phyloP scores from a whole-genome alignment of 1,139 yeast species.

The Geotrichum histeridarum region DNA sequence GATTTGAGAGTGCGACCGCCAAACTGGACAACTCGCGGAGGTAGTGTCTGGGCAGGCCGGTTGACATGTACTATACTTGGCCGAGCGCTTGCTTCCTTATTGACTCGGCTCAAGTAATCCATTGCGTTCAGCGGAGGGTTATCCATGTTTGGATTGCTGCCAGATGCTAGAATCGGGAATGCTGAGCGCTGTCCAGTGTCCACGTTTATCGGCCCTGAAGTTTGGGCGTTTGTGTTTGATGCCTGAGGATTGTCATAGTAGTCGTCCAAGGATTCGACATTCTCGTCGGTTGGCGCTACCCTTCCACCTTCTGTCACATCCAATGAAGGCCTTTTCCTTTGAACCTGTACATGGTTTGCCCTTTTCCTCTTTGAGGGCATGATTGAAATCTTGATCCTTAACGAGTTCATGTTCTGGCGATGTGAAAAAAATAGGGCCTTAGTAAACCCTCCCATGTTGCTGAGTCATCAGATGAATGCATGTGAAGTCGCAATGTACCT shows the following conservation, averaged over 20 bases:
- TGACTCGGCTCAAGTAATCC: slow-evolving; percentile 28
- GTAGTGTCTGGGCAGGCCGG: slow-evolving; percentile 1
- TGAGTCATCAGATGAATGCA: too few relatives aligned
- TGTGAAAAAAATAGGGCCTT: too few relatives aligned
- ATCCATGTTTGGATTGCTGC: slow-evolving; percentile 7
- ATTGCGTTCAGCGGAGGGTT: slow-evolving; percentile 23
- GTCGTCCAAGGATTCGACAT: not conserved
- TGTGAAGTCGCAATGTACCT: too few relatives aligned
- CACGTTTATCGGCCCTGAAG: slow-evolving; percentile 36
- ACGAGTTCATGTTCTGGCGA: too few relatives aligned
- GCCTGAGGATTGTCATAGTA: not conserved
- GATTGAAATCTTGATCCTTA: not conserved
- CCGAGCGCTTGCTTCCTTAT: slow-evolving; percentile 26
- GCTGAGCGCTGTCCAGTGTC: slow-evolving; percentile 43
- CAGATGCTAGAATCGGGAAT: slow-evolving; percentile 36
- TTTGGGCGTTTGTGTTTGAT: slow-evolving; percentile 18
- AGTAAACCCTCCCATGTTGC: too few relatives aligned
- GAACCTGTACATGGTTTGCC: not conserved
- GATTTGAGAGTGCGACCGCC: slow-evolving; percentile 4
- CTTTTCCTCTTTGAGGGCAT: slow-evolving; percentile 5
- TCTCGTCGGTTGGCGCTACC: too few relatives aligned
- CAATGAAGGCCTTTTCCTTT: slow-evolving; percentile 9
- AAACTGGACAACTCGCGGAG: not conserved
- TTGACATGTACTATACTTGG: slow-evolving; percentile 21
- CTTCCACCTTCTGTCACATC: not conserved